Conservation (phyloP, 495 filamentous ascomycete species). For the Venustampulla echinocandica region DNA sequence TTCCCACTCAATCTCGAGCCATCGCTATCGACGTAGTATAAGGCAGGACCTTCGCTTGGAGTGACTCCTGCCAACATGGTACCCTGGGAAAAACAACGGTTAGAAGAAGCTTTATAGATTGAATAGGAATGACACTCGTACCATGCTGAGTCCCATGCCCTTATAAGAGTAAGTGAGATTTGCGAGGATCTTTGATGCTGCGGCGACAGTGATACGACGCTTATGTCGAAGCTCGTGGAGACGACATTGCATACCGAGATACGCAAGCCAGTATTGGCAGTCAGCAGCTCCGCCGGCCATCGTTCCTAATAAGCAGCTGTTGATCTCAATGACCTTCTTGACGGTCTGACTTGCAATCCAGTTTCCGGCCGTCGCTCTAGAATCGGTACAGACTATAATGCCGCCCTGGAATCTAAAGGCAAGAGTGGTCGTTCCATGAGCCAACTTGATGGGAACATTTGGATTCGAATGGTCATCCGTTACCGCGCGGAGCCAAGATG, state of each 20-base stretch:
- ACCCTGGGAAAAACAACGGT: no score
- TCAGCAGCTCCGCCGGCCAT: constrained; percentile 99
- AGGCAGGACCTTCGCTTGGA: constrained; percentile 80
- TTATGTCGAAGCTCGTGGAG: constrained; percentile 99
- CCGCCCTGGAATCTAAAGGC: constrained; percentile 96
- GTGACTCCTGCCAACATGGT: constrained; percentile 99
- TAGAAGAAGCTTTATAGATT: no score
- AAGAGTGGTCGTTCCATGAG: constrained; percentile 97
- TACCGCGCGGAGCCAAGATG: constrained; percentile 89
- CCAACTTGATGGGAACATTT: constrained; percentile 94
- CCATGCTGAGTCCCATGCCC: constrained; percentile 95
- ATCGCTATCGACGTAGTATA: constrained; percentile 99
- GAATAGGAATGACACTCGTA: no score
- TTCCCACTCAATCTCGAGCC: constrained; percentile 88
- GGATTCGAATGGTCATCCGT: constrained; percentile 97
- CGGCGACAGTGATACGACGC: constrained; percentile 93
- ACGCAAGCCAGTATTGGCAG: constrained; percentile 99
- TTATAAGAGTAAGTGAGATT: constrained; percentile 98
- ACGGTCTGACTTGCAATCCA: constrained; percentile 99
- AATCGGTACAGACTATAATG: constrained; percentile 97
- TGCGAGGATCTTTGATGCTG: constrained; percentile 94
- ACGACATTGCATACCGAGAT: constrained; percentile 97
- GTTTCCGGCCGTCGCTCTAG: constrained; percentile 88
- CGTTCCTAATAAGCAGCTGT: constrained; percentile 81
- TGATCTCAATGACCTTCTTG: constrained; percentile 98